Conservation (phyloP, 2,329 filamentous ascomycete genomes). For the Fusarium newnesense region DNA sequence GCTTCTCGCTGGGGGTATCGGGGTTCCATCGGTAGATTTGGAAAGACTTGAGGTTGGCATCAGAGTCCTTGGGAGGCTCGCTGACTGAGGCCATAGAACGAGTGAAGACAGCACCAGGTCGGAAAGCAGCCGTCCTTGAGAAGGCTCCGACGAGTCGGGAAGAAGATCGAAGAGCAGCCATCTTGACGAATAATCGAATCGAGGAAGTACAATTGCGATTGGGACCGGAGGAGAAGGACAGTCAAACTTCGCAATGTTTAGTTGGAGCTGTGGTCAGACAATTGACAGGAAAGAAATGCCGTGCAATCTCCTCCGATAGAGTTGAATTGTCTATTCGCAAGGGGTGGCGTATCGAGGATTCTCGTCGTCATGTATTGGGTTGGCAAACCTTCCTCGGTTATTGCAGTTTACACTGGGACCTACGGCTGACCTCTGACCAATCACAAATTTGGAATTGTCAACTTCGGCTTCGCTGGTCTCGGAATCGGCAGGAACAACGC, state of each 20-base stretch:
- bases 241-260: constrained; percentile 38
- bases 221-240: constrained; percentile 43
- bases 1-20: constrained; percentile 91
- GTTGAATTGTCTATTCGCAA: constrained; percentile 36
- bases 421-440: constrained; percentile 32
- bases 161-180: constrained; percentile 71
- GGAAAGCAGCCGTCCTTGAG: constrained; percentile 52
- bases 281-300: constrained; percentile 44
- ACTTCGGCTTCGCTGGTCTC: constrained; percentile 42
- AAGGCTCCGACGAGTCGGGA: constrained; percentile 63
- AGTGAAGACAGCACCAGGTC: constrained; percentile 55
- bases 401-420: constrained; percentile 37
- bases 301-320: constrained; percentile 44
- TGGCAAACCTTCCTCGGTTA: constrained; percentile 48
- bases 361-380: constrained; percentile 45
- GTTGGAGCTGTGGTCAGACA: constrained; percentile 34
- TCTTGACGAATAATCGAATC: constrained; percentile 48
- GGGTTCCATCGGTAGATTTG: constrained; percentile 99
- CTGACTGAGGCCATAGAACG: constrained; percentile 67
- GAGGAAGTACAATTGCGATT: constrained; percentile 22
- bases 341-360: constrained; percentile 40
- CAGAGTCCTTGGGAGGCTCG: constrained; percentile 69
- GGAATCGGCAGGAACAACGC: constrained; percentile 38
- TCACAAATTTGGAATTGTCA: constrained; percentile 45
- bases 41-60: constrained; percentile 89